Evolutionary conservation across 805 yeast species (phyloP), one percentile per base, ranked within the genome.

Genomic region (Candida nemodendra): DNA sequence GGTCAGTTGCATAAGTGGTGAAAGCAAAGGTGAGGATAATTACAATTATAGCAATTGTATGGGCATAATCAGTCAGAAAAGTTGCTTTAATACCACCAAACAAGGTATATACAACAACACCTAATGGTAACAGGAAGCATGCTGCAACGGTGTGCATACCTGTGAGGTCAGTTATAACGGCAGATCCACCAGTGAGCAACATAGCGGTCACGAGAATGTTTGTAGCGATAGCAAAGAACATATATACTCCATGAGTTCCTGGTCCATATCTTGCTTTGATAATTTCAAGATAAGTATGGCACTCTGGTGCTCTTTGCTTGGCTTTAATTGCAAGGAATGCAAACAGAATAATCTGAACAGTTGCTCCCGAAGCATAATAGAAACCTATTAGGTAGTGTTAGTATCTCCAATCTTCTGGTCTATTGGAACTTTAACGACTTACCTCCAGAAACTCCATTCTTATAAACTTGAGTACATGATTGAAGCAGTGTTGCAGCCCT

Each of bases 161-260:
- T 2, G 96, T 88, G 46, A 90, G 69, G 51, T 82, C 84, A 46
- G 65, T 71, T 38, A 89, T 80, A 5, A 87, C 84, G 1, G 95
- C 93, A 30, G 95, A 79, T 23, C 95, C 96, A 44, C 96, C 96
- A 4, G 95, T 82, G 36, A 90, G 68, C 30, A 90, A 72, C 96
- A 88, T 88, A 3, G 95, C 95, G 21, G 95, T 87, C 41, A 90
- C 97, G 44, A 90, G 70, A 44, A 90, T 78, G 58, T 90, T 90
- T 24, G 96, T 87, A 5, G 90, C 90, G 38, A 87, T 65, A 1
- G 93, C 96, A 66, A 85, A 89, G 59, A 82, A 81, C 58, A 85
- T 68, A 59, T 69, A 84, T 5, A 81, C 78, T 18, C 63, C 62
- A 57, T 90, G 97, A 5, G 90, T 82, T 14, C 64, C 51, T n/a